Evolutionary conservation across 2,329 filamentous ascomycete genomes (phyloP).

Genomic region (Calonectria henricotiae): DNA sequence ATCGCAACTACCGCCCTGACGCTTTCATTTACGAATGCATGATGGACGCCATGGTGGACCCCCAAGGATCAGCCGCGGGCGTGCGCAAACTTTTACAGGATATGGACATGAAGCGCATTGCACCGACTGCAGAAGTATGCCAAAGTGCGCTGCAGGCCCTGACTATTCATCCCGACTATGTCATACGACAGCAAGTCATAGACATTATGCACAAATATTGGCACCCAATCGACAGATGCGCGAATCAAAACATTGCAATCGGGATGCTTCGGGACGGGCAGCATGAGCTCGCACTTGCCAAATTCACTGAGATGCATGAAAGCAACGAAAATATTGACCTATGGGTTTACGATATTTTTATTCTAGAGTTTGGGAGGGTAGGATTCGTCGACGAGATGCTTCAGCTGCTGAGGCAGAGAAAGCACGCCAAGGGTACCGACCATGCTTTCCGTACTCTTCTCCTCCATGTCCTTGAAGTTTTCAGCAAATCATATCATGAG

Average conservation of each 20-base stretch:
- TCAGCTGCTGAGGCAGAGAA: constrained; percentile 75
- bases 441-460: constrained; percentile 71
- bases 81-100: constrained; percentile 79
- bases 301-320: constrained; percentile 77
- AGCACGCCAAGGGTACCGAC: constrained; percentile 56
- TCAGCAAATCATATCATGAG: constrained; percentile 76
- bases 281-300: constrained; percentile 84
- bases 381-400: constrained; percentile 86
- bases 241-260: constrained; percentile 78
- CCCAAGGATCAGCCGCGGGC: constrained; percentile 77
- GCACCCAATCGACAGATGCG: constrained; percentile 68
- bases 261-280: constrained; percentile 87
- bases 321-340: constrained; percentile 70
- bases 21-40: constrained; percentile 80
- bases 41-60: constrained; percentile 80
- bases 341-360: constrained; percentile 87
- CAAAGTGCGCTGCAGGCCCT: constrained; percentile 82
- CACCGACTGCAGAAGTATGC: constrained; percentile 78
- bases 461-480: constrained; percentile 83
- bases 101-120: constrained; percentile 76
- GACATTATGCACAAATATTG: constrained; percentile 82
- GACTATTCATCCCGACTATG: constrained; percentile 88
- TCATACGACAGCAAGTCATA: constrained; percentile 81
- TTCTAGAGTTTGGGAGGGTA: constrained; percentile 80
- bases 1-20: constrained; percentile 71